These are phyloP conservation scores for Spergularia bocconei DNA, from an alignment of 148 eudicot genomes.

Conservation along the genomic window DNA sequence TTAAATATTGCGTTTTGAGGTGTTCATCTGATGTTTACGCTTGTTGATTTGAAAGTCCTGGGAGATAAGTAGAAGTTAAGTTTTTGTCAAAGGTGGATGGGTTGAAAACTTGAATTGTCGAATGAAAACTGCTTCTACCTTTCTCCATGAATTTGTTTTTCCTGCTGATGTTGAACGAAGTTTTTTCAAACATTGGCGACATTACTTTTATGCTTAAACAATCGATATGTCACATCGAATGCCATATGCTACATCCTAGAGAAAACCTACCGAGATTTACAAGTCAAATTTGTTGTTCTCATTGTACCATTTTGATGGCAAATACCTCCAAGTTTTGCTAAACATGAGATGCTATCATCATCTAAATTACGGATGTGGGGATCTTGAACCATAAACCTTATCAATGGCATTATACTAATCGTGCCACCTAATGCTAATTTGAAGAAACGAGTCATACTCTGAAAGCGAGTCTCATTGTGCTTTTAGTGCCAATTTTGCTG, in stretches of 20 bases:
- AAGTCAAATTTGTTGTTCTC: not conserved
- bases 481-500: not conserved
- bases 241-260: not conserved
- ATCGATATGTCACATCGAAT: not conserved
- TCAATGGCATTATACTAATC: not conserved
- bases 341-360: not conserved
- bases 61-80: conserved; percentile 13
- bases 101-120: not conserved
- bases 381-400: not conserved
- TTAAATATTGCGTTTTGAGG: too few species aligned
- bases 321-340: not conserved
- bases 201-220: not conserved
- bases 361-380: not conserved
- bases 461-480: not conserved
- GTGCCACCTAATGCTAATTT: not conserved
- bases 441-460: not conserved
- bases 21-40: conserved; percentile 9
- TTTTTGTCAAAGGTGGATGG: conserved; percentile 22
- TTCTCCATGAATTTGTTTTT: not conserved
- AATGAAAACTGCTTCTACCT: conserved; percentile 3
- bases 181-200: not conserved
- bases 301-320: not conserved
- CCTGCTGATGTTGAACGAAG: not conserved
- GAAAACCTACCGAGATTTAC: not conserved
- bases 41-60: conserved; percentile 8